phyloP scores from a whole-genome alignment of 768 basidiomycete species.

The Rhizopogon roseolus region DNA sequence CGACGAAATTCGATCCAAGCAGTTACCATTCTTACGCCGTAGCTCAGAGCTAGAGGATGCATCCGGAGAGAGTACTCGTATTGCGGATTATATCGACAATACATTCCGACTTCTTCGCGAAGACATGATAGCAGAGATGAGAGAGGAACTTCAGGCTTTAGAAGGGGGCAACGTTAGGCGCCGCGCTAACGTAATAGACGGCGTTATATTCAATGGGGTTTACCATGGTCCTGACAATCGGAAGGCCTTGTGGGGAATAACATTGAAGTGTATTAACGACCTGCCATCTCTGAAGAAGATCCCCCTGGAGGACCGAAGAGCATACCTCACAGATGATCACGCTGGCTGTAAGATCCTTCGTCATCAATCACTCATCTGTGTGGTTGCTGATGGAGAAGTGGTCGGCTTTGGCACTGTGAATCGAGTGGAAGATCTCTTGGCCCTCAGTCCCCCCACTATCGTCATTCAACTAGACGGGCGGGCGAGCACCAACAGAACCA shows the following conservation, averaged over 20 bases:
- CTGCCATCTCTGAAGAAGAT: conserved; percentile 28
- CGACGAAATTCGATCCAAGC: conserved; percentile 41
- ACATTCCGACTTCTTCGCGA: conserved; percentile 56
- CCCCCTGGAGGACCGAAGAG: conserved; percentile 28
- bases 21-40: conserved; percentile 41
- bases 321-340: conserved; percentile 27
- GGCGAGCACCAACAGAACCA: conserved; percentile 28
- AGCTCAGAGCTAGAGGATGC: conserved; percentile 36
- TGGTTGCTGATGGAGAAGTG: conserved; percentile 40
- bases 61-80: conserved; percentile 26
- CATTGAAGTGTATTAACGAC: conserved; percentile 28
- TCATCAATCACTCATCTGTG: conserved; percentile 46
- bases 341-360: conserved; percentile 28
- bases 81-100: conserved; percentile 48
- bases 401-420: conserved; percentile 47
- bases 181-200: conserved; percentile 31
- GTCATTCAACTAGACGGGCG: conserved; percentile 45
- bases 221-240: conserved; percentile 17
- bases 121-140: conserved; percentile 49
- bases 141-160: conserved; percentile 43
- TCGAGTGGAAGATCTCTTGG: conserved; percentile 47
- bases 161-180: conserved; percentile 30
- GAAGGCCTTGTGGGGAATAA: conserved; percentile 33
- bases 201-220: conserved; percentile 30
- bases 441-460: conserved; percentile 38